Evolutionary conservation across 768 basidiomycete genomes (phyloP).

Genomic region (Boletus eberwhitei): DNA sequence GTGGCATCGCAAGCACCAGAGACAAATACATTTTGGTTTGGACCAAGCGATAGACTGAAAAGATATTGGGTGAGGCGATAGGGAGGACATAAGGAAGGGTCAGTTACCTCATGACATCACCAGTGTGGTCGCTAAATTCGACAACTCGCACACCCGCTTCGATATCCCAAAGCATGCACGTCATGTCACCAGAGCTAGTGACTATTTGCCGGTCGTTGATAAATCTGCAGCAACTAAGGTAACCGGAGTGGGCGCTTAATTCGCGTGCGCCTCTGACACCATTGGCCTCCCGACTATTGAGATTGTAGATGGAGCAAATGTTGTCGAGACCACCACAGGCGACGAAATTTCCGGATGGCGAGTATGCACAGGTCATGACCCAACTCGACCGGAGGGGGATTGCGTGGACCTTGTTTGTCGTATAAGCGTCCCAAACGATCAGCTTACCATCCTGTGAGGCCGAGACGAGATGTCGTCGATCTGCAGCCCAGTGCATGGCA

Average conservation of each 20-base stretch:
- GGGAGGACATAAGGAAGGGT: not conserved
- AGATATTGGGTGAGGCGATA: slow-evolving; percentile 9
- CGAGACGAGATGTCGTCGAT: slow-evolving; percentile 95
- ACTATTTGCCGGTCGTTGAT: slow-evolving; percentile 99
- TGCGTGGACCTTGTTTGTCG: slow-evolving; percentile 99
- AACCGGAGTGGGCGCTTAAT: slow-evolving; percentile 95
- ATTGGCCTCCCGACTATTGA: slow-evolving; percentile 70
- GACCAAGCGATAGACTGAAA: slow-evolving; percentile 84
- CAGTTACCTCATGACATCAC: slow-evolving; percentile 96
- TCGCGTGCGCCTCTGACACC: slow-evolving; percentile 91
- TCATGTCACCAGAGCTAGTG: slow-evolving; percentile 98
- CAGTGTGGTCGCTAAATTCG: slow-evolving; percentile 99
- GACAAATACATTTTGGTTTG: slow-evolving; percentile 94
- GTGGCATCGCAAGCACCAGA: slow-evolving; percentile 98
- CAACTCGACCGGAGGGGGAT: slow-evolving; percentile 97
- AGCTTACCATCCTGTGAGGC: slow-evolving; percentile 99
- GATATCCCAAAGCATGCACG: slow-evolving; percentile 99
- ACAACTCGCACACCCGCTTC: slow-evolving; percentile 97
- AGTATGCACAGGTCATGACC: slow-evolving; percentile 99
- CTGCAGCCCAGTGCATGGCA: slow-evolving; percentile 99
- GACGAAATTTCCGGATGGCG: slow-evolving; percentile 95
- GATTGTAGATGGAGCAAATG: slow-evolving; percentile 97
- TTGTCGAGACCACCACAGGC: slow-evolving; percentile 99
- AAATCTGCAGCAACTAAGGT: slow-evolving; percentile 97
- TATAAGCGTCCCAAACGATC: slow-evolving; percentile 99